Evolutionary conservation across 805 yeast species (phyloP).

Genomic region (Kodamaea lidongshanica): DNA sequence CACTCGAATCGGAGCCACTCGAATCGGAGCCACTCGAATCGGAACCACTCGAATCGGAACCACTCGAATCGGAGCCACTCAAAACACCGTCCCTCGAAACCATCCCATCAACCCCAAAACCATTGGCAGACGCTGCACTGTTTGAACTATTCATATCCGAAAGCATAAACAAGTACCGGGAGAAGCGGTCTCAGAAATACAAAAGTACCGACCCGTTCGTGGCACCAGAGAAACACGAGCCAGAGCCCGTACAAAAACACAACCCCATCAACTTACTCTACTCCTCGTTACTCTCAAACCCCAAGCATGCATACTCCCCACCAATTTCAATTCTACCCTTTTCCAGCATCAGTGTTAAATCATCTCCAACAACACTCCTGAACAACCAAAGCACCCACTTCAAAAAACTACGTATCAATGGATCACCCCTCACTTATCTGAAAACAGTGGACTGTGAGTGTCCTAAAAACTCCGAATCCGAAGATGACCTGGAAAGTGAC

Average conservation of each 20-base stretch:
- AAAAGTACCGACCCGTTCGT: slow-evolving; percentile 9
- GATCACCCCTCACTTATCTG: slow-evolving; percentile 30
- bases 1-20: too few relatives aligned
- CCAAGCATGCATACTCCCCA: slow-evolving; percentile 8
- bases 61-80: slow-evolving; percentile 1
- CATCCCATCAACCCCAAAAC: slow-evolving; percentile 1
- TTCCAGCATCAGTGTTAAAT: slow-evolving; percentile 19
- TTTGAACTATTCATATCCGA: slow-evolving; percentile 31
- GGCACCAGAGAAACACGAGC: neutral
- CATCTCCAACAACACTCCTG: slow-evolving; percentile 33
- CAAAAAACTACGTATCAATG: slow-evolving; percentile 38
- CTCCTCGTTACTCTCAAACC: slow-evolving; percentile 16
- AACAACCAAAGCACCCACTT: slow-evolving; percentile 32
- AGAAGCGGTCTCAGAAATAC: slow-evolving; percentile 13
- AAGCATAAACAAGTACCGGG: slow-evolving; percentile 29
- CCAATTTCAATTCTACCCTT: slow-evolving; percentile 12
- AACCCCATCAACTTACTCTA: slow-evolving; percentile 26
- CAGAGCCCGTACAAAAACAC: slow-evolving; percentile 5
- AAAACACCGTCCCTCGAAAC: neutral
- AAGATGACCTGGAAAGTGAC: slow-evolving; percentile 8
- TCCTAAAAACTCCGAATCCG: too few relatives aligned
- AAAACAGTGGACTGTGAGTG: too few relatives aligned
- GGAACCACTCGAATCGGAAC: too few relatives aligned
- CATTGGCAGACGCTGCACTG: slow-evolving; percentile 16
- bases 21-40: too few relatives aligned